Evolutionary conservation across 1,284 basidiomycete genomes (phyloP).

Genomic region (Exobasidium rhododendri): DNA sequence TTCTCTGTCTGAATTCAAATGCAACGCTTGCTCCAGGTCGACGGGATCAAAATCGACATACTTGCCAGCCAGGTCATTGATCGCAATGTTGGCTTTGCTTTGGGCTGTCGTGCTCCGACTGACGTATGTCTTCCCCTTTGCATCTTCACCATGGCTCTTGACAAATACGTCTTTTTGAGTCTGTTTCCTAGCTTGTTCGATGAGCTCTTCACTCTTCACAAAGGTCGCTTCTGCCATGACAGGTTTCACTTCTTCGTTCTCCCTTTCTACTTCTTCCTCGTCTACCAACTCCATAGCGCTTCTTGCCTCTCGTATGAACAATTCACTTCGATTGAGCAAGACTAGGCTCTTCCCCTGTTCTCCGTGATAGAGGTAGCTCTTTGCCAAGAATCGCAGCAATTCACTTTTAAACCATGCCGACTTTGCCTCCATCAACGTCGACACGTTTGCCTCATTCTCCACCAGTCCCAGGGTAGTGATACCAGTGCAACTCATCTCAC

Average conservation of each 20-base stretch:
- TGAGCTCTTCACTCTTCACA: slow-evolving; percentile 27
- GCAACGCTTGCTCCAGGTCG: slow-evolving; percentile 29
- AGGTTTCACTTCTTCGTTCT: slow-evolving; percentile 36
- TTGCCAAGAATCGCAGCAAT: slow-evolving; percentile 41
- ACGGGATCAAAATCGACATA: slow-evolving; percentile 49
- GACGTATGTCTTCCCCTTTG: not conserved
- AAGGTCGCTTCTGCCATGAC: slow-evolving; percentile 24
- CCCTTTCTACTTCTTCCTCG: slow-evolving; percentile 30
- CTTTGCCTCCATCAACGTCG: slow-evolving; percentile 50
- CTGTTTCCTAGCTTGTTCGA: slow-evolving; percentile 23
- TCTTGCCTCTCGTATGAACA: slow-evolving; percentile 48
- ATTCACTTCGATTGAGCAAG: slow-evolving; percentile 41
- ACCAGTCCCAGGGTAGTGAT: slow-evolving; percentile 45
- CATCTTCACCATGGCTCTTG: slow-evolving; percentile 13
- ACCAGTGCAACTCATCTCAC: slow-evolving; percentile 40
- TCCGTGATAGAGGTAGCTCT: slow-evolving; percentile 36
- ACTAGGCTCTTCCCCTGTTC: slow-evolving; percentile 37
- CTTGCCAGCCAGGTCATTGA: slow-evolving; percentile 42
- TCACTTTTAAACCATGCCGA: slow-evolving; percentile 47
- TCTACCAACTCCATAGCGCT: slow-evolving; percentile 46
- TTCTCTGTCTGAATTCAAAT: not conserved
- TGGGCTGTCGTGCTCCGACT: slow-evolving; percentile 4
- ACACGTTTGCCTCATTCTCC: slow-evolving; percentile 51
- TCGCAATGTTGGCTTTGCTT: slow-evolving; percentile 39
- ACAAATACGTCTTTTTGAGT: slow-evolving; percentile 30